These are phyloP conservation scores for Canavalia gladiata DNA, from an alignment of 306 rosid species.

Conservation along the genomic window DNA sequence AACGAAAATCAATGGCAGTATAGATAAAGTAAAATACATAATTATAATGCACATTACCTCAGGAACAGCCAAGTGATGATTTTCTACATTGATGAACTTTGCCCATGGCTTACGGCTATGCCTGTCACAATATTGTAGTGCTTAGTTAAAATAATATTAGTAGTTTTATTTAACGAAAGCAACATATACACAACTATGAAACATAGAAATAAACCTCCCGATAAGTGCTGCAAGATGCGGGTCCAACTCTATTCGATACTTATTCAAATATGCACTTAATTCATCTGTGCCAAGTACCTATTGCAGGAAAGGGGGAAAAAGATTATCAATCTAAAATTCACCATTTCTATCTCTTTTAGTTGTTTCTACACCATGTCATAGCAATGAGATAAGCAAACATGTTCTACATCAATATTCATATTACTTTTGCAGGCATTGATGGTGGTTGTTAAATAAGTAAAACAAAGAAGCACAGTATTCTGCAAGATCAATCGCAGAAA, in stretches of 20 bases:
- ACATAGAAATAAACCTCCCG: slow-evolving; percentile 70
- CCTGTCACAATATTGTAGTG: slow-evolving; percentile 54
- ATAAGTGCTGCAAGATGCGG: slow-evolving; percentile 85
- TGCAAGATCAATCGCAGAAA: slow-evolving; percentile 34
- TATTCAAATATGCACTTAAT: slow-evolving; percentile 71
- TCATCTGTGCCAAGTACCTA: slow-evolving; percentile 96
- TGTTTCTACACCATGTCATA: slow-evolving; percentile 28
- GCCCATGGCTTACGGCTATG: slow-evolving; percentile 92
- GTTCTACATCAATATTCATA: slow-evolving; percentile 26
- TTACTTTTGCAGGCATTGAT: slow-evolving; percentile 5
- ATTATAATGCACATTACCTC: slow-evolving; percentile 65
- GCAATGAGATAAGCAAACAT: slow-evolving; percentile 8
- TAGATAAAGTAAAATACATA: not conserved
- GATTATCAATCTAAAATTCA: slow-evolving; percentile 34
- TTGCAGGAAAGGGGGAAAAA: slow-evolving; percentile 38
- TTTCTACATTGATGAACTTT: slow-evolving; percentile 80
- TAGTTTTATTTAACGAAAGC: slow-evolving; percentile 19
- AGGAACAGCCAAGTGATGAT: slow-evolving; percentile 86
- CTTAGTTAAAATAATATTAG: slow-evolving; percentile 11
- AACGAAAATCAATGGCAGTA: slow-evolving; percentile 13
- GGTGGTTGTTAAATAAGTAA: not conserved
- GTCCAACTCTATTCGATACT: slow-evolving; percentile 86
- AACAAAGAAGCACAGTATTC: not conserved
- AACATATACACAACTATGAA: slow-evolving; percentile 1
- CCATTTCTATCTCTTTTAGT: slow-evolving; percentile 33